Evolutionary conservation across 75 land plant genomes (phyloP).

Genomic region (Azolla pinnata): DNA sequence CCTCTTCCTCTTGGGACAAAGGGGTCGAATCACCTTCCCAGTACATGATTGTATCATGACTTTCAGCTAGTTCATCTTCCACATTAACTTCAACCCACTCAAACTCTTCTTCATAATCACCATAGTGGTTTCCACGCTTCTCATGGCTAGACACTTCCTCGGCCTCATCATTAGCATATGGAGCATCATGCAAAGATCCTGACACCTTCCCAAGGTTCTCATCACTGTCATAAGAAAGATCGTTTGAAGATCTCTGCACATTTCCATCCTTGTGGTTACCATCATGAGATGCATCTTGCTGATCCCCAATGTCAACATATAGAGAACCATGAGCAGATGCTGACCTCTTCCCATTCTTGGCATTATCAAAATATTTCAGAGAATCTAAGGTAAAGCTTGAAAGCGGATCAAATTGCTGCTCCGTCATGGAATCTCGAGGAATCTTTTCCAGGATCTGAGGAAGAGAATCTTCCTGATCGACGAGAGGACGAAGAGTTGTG

Average conservation of each 20-base stretch:
- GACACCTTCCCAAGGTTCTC: too few relatives aligned
- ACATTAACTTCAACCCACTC: constrained; percentile 3
- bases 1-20: constrained; percentile 11
- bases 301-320: too few relatives aligned
- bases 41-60: constrained; percentile 7
- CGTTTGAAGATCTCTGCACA: too few relatives aligned
- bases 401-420: neutral
- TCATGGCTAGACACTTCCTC: neutral
- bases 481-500: constrained; percentile 1
- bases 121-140: constrained; percentile 2
- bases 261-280: too few relatives aligned
- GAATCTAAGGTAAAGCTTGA: neutral
- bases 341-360: too few relatives aligned
- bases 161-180: constrained; percentile 1
- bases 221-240: too few relatives aligned
- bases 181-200: neutral
- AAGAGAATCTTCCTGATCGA: neutral
- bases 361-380: too few relatives aligned
- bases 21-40: constrained; percentile 16
- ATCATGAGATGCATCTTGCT: too few relatives aligned
- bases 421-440: neutral
- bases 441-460: neutral
- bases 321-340: too few relatives aligned
- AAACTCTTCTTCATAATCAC: neutral
- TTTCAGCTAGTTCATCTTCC: neutral